These are phyloP conservation scores for Colletotrichum caudatum DNA, from an alignment of 2,329 filamentous ascomycete species.

Conservation along the genomic window DNA sequence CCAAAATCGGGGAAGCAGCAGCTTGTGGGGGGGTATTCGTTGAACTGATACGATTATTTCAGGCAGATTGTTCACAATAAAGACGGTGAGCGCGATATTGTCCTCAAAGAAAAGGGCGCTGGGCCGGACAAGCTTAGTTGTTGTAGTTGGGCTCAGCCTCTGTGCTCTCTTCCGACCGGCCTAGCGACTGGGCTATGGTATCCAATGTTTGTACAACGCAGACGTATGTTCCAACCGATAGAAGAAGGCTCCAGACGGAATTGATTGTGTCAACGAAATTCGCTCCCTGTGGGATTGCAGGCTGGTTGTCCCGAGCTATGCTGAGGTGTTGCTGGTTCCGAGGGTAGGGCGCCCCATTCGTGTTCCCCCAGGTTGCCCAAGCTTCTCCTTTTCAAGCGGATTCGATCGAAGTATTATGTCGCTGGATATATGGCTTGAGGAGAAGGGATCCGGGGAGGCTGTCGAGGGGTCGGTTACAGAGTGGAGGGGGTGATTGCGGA, in stretches of 20 bases:
- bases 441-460: constrained; percentile 3
- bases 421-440: background rate
- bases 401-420: background rate
- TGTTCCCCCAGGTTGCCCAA: constrained; percentile 16
- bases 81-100: constrained; percentile 10
- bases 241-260: background rate
- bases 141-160: constrained; percentile 29
- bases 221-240: background rate
- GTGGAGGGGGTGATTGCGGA: constrained; percentile 13
- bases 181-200: background rate
- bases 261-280: constrained; percentile 2
- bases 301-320: constrained; percentile 24
- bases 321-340: background rate
- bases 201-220: background rate
- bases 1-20: background rate
- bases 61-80: background rate
- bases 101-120: constrained; percentile 6
- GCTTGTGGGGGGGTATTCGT: background rate
- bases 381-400: constrained; percentile 27
- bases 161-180: constrained; percentile 17
- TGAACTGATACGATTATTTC: background rate
- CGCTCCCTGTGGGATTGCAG: background rate
- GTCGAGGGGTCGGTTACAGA: constrained; percentile 27
- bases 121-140: constrained; percentile 10
- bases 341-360: constrained; percentile 10